Percentiles rank a stretch among this genome's conserved stretches.
phyloP scores from a whole-genome alignment of 2,329 filamentous ascomycete genomes.

The Diaporthe sp. region DNA sequence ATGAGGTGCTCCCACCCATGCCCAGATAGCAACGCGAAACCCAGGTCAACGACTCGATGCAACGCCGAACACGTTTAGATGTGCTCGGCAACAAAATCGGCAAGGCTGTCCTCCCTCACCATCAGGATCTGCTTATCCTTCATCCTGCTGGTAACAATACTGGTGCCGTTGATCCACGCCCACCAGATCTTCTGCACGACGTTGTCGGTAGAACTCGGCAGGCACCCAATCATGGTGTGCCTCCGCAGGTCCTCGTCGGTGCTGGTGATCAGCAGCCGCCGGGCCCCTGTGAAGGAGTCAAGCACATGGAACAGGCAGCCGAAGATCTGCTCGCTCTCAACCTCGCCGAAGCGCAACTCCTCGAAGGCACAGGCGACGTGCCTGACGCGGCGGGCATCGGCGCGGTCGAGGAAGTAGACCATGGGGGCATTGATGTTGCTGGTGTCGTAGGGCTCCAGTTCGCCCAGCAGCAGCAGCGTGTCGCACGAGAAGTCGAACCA shows the following conservation, averaged over 20 bases:
- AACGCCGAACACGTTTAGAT: not conserved
- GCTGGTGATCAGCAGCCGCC: conserved; percentile 53
- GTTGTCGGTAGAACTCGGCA: conserved; percentile 47
- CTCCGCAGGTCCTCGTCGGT: conserved; percentile 47
- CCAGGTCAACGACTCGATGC: not conserved
- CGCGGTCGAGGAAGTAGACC: conserved; percentile 57
- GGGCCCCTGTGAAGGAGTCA: conserved; percentile 52
- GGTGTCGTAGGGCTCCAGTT: conserved; percentile 58
- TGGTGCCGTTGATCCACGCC: conserved; percentile 55
- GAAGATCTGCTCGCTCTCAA: conserved; percentile 57
- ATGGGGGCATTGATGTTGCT: conserved; percentile 60
- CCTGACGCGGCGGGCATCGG: conserved; percentile 55
- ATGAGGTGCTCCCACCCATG: conserved; percentile 8
- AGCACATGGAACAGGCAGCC: conserved; percentile 59
- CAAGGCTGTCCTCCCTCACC: conserved; percentile 55
- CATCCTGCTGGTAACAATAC: conserved; percentile 51
- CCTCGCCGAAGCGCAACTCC: conserved; percentile 55
- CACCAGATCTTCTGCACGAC: conserved; percentile 60
- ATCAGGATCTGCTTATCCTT: conserved; percentile 56
- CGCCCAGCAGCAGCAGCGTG: conserved; percentile 58
- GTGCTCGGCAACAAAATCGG: conserved; percentile 43
- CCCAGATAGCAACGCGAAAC: not conserved
- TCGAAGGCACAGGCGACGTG: conserved; percentile 56
- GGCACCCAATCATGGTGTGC: conserved; percentile 39
- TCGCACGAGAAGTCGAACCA: conserved; percentile 62